These are phyloP conservation scores for Chlamydomonas schloesseri DNA, from an alignment of 139 green algal genomes.

Conservation along the genomic window DNA sequence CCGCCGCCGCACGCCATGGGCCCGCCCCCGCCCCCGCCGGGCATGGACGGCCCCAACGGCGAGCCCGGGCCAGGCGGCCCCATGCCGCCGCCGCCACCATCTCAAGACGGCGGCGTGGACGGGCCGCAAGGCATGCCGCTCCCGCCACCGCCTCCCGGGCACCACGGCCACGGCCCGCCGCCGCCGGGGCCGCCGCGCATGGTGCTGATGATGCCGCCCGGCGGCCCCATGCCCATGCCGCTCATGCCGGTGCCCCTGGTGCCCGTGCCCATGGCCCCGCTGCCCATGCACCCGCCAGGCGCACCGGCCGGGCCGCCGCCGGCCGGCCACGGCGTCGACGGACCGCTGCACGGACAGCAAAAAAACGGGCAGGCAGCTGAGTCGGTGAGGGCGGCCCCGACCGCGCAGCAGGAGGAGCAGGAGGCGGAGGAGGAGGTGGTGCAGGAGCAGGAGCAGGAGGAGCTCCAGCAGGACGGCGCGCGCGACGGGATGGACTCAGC, in stretches of 20 bases:
- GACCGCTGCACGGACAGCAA: slow-evolving; percentile 22
- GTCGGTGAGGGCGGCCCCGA: slow-evolving; percentile 35
- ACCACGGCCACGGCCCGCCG: not conserved
- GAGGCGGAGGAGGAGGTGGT: not conserved
- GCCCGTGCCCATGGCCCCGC: slow-evolving; percentile 11
- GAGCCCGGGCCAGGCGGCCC: not conserved
- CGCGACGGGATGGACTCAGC: slow-evolving; percentile 26
- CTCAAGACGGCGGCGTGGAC: not conserved
- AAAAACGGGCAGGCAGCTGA: slow-evolving; percentile 52
- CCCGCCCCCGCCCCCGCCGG: not conserved
- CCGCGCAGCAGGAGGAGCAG: not conserved
- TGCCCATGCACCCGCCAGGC: not conserved
- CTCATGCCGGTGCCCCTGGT: slow-evolving; percentile 3
- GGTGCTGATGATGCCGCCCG: not conserved
- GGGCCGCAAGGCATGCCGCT: not conserved
- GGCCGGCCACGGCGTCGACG: not conserved
- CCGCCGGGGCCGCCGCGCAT: slow-evolving; percentile 14
- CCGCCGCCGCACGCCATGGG: not conserved
- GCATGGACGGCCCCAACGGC: slow-evolving; percentile 22
- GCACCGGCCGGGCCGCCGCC: not conserved
- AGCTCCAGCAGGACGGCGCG: not conserved
- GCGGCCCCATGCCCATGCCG: slow-evolving; percentile 8
- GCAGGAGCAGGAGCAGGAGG: not conserved
- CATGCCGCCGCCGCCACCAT: slow-evolving; percentile 16
- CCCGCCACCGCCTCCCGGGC: not conserved